Evolutionary conservation across 805 yeast species (phyloP).

Genomic region (Hanseniaspora clermontiae): DNA sequence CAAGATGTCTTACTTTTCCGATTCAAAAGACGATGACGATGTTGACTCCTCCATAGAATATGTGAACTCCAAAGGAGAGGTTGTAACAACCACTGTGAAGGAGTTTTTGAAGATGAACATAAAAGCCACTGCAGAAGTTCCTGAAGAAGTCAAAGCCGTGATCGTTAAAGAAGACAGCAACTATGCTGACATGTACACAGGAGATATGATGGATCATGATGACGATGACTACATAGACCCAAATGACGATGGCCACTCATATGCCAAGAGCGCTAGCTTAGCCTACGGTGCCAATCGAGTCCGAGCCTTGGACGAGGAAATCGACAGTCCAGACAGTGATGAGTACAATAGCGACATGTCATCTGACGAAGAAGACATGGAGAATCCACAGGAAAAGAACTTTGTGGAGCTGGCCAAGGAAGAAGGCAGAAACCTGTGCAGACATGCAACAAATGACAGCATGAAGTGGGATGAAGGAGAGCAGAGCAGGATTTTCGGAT

Average conservation of each 20-base stretch:
- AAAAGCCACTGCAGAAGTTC: constrained; percentile 37
- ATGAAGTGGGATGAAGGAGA: constrained; percentile 25
- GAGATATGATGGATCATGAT: constrained; percentile 24
- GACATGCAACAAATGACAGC: constrained; percentile 26
- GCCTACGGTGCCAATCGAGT: constrained; percentile 15
- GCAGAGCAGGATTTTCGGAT: constrained; percentile 19
- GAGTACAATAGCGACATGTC: constrained; percentile 17
- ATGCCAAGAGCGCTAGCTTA: constrained; percentile 34
- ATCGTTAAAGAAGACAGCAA: neutral
- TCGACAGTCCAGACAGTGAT: constrained; percentile 17
- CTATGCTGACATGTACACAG: constrained; percentile 6
- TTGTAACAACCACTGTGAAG: constrained; percentile 6
- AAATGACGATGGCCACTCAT: constrained; percentile 68
- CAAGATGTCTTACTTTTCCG: constrained; percentile 11
- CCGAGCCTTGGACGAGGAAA: constrained; percentile 14
- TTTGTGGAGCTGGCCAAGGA: constrained; percentile 16
- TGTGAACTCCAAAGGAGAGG: constrained; percentile 7
- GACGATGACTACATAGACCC: constrained; percentile 68
- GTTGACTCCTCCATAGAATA: constrained; percentile 16
- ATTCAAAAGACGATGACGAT: constrained; percentile 23
- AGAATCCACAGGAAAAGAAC: constrained; percentile 9
- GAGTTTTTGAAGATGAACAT: constrained; percentile 37
- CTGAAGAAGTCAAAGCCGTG: neutral
- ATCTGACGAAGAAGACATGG: constrained; percentile 15
- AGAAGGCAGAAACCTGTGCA: constrained; percentile 24